Base-by-base conservation (phyloP, 2,329 filamentous ascomycete genomes). In the Sphaerulina vaccinii region DNA sequence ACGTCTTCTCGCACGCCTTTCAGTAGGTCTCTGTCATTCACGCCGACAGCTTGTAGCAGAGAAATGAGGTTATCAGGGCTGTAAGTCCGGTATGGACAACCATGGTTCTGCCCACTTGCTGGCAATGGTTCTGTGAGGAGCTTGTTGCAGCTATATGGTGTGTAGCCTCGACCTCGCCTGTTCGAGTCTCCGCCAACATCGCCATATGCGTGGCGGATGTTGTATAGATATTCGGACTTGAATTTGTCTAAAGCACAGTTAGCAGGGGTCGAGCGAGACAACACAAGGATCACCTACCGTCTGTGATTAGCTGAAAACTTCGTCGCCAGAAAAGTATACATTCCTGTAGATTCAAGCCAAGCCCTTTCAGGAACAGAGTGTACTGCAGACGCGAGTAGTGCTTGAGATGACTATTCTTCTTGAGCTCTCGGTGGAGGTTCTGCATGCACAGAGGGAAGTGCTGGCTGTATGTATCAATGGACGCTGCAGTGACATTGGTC, bases 211-310 rank as follows among this genome's bases (percentile, higher is more conserved):
- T 99, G 92, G n/a, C 91, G 87, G 52, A 97, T 83, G 69, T 99
- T 97, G 79, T 99, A 99, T 38, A 88, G 82, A 74, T 99, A 97
- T 68, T 96, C 90, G 68, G 96, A 97, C 73, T 95, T 95, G 79
- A 97, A 99, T 29, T 86, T 86, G 65, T 97, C 92, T 69, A 55
- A 7, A 27, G 13, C 13, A 18, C 10, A 7, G 18, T 39, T 35
- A 48, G 21, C n/a, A n/a, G n/a, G n/a, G n/a, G n/a, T 37, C n/a
- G 16, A 48, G 3, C 5, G 33, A 10, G 38, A 56, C 6, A n/a
- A n/a, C 10, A 22, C 37, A 19, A 11, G 13, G 11, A 15, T 27
- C 2, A 37, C 58, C 52, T 54, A 67, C 65, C 67, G 65, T 97
- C 93, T 0, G 88, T 91, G 58, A 95, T 83, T 60, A 90, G 87